Percentiles rank a stretch among this genome's conserved stretches.
phyloP scores from a whole-genome alignment of 805 yeast genomes.

The Lachancea cidri region DNA sequence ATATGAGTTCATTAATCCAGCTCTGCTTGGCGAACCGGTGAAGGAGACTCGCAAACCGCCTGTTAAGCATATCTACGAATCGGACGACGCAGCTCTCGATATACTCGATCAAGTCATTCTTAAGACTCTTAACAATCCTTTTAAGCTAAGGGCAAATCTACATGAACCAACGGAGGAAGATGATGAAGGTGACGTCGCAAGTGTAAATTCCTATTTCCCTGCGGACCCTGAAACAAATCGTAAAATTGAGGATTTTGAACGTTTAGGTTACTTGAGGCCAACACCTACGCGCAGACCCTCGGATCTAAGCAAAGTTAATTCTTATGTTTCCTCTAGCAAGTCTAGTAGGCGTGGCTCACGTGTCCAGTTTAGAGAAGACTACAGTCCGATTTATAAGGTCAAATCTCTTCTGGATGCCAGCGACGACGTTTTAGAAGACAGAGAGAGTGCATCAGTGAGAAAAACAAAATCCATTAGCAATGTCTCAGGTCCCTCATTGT shows the following conservation, averaged over 20 bases:
- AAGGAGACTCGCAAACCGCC: background rate
- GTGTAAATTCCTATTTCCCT: conserved; percentile 26
- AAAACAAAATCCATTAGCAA: conserved; percentile 21
- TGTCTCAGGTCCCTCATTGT: background rate
- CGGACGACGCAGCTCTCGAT: conserved; percentile 8
- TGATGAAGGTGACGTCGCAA: conserved; percentile 12
- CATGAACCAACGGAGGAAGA: conserved; percentile 9
- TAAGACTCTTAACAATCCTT: conserved; percentile 25
- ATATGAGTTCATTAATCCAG: conserved; percentile 30
- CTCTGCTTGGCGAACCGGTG: conserved; percentile 17
- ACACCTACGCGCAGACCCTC: conserved; percentile 16
- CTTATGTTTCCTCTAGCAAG: conserved; percentile 15
- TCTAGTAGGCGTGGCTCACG: conserved; percentile 25
- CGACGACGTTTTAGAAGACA: conserved; percentile 8
- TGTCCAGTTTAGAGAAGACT: conserved; percentile 20
- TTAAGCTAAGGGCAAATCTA: too few relatives aligned
- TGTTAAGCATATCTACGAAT: background rate
- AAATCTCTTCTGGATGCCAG: conserved; percentile 26
- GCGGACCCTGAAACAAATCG: conserved; percentile 20
- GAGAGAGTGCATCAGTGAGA: conserved; percentile 12
- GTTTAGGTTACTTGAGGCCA: conserved; percentile 28
- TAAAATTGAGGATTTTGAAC: conserved; percentile 24
- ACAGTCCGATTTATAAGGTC: conserved; percentile 23
- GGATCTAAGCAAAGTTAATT: conserved; percentile 9
- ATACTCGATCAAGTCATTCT: conserved; percentile 16